Percentiles rank a stretch among this genome's conserved stretches.
Evolutionary conservation across 345 rosid genomes (phyloP).

Genomic region (Pugionium dolabratum): DNA sequence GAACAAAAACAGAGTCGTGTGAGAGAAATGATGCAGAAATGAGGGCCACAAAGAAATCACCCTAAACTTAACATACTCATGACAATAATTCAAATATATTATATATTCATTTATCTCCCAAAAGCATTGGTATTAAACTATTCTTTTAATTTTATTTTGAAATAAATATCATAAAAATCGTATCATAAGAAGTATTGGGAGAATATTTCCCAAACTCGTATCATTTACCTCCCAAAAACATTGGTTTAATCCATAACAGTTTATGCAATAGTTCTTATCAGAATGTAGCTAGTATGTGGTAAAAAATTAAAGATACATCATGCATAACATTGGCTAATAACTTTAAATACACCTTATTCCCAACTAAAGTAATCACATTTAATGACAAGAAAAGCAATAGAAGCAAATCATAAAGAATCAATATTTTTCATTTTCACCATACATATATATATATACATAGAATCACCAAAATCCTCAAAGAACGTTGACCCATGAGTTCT

Average conservation of each 20-base stretch:
- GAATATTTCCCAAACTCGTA: no score
- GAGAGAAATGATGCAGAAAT: background rate
- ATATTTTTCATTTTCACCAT: conserved; percentile 38
- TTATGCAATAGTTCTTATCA: background rate
- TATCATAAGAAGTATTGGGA: no score
- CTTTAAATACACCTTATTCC: conserved; percentile 12
- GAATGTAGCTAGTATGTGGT: no score
- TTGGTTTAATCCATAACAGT: no score
- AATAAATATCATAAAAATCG: no score
- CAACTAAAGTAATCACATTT: conserved; percentile 18
- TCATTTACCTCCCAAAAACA: no score
- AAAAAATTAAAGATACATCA: no score
- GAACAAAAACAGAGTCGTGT: conserved; percentile 30
- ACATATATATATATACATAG: conserved; percentile 38
- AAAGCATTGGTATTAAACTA: background rate
- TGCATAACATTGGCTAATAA: background rate
- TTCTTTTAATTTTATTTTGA: no score
- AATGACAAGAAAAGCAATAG: background rate
- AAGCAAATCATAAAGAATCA: conserved; percentile 20
- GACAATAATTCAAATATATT: background rate
- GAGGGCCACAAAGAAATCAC: conserved; percentile 36
- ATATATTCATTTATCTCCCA: background rate
- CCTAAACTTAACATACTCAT: conserved; percentile 28
- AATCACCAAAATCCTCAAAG: conserved; percentile 54
- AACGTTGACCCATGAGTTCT: conserved; percentile 19